A percentile compares a stretch with the other conserved stretches of the same genome.
phyloP scores from a whole-genome alignment of 148 eudicot genomes.

The Fagopyrum tataricum region DNA sequence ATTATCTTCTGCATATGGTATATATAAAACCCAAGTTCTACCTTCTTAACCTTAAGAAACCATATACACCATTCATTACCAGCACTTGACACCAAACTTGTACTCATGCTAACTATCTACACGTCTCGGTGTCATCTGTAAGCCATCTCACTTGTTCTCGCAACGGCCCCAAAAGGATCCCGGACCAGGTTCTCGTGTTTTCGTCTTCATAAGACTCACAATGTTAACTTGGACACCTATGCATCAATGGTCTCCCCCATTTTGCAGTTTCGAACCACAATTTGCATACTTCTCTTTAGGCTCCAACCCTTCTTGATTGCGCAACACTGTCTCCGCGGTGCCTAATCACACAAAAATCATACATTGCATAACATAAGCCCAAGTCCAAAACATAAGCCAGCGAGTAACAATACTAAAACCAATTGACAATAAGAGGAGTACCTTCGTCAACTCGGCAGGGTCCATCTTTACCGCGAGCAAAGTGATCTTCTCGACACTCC shows the following conservation, averaged over 20 bases:
- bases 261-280: slow-evolving; percentile 47
- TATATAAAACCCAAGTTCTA: too few species aligned
- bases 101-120: too few species aligned
- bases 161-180: background rate
- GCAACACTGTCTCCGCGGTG: slow-evolving; percentile 57
- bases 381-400: too few species aligned
- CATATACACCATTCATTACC: too few species aligned
- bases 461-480: slow-evolving; percentile 55
- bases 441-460: slow-evolving; percentile 45
- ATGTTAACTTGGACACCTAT: background rate
- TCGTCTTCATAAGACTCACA: background rate
- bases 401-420: too few species aligned
- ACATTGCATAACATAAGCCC: background rate
- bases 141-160: too few species aligned
- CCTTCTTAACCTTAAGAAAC: too few species aligned
- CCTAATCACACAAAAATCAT: slow-evolving; percentile 33
- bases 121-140: too few species aligned
- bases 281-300: slow-evolving; percentile 31
- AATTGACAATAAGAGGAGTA: slow-evolving; percentile 16
- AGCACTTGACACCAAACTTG: too few species aligned
- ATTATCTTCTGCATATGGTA: too few species aligned
- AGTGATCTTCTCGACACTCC: slow-evolving; percentile 32
- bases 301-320: slow-evolving; percentile 33
- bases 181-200: background rate
- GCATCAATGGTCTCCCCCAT: slow-evolving; percentile 36